Percentiles rank a stretch among this genome's conserved stretches.
Conservation (phyloP, 805 yeast species). For the Lipomyces yamanashiensis region DNA sequence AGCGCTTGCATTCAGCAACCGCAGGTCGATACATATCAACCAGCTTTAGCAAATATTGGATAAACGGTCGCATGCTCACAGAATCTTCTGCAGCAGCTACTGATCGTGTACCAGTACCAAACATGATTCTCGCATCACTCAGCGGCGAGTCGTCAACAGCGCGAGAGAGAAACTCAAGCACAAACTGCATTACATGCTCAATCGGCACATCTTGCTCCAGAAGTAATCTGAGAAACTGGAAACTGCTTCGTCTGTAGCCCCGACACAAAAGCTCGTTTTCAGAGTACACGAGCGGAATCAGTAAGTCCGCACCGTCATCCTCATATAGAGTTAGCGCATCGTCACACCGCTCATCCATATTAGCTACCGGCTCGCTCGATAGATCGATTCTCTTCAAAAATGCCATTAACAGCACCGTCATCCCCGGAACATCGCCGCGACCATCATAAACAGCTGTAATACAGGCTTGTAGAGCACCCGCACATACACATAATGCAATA, state of each 20-base stretch:
- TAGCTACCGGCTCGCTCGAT: neutral
- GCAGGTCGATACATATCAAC: conserved; percentile 2
- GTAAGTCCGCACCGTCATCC: conserved; percentile 1
- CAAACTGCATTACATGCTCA: conserved; percentile 11
- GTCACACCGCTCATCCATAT: conserved; percentile 6
- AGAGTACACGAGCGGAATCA: conserved; percentile 3
- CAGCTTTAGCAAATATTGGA: conserved; percentile 1
- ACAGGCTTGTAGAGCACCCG: conserved; percentile 20
- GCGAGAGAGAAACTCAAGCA: conserved; percentile 1
- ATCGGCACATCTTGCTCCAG: conserved; percentile 14
- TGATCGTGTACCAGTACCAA: conserved; percentile 9
- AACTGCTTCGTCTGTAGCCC: neutral
- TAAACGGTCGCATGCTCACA: neutral
- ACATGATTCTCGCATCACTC: conserved; percentile 2
- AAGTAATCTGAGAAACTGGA: conserved; percentile 7
- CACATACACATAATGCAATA: conserved; percentile 21
- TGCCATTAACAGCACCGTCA: conserved; percentile 1
- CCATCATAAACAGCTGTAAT: conserved; percentile 14
- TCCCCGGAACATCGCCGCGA: conserved; percentile 16
- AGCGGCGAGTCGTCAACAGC: neutral
- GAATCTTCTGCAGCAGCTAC: neutral
- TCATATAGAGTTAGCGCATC: neutral
- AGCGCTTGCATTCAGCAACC: neutral
- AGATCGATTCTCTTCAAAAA: conserved; percentile 15
- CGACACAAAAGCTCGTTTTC: conserved; percentile 17